Evolutionary conservation across 83 land plant genomes (phyloP).

Genomic region (Diphasiastrum complanatum): DNA sequence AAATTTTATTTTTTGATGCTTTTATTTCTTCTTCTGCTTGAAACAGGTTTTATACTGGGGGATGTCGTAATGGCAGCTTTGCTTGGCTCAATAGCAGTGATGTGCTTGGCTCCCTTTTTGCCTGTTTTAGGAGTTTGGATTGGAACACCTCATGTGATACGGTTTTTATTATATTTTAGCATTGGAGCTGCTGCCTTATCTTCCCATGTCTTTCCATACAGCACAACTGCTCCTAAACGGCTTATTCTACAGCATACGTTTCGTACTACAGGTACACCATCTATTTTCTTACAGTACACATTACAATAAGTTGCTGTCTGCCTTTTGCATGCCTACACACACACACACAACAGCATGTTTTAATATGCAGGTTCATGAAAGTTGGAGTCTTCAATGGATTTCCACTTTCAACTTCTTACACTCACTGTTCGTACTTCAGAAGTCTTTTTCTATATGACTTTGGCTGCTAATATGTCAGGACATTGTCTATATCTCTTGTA

Average conservation of each 20-base stretch:
- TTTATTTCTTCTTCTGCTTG: background rate
- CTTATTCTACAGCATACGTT: slow-evolving; percentile 70
- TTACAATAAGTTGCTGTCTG: no score
- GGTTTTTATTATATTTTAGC: slow-evolving; percentile 51
- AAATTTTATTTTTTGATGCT: background rate
- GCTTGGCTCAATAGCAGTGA: slow-evolving; percentile 62
- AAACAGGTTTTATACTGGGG: slow-evolving; percentile 41
- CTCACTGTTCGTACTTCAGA: no score
- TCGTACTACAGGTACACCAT: slow-evolving; percentile 45
- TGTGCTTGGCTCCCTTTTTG: slow-evolving; percentile 67
- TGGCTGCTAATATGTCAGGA: no score
- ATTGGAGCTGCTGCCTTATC: slow-evolving; percentile 58
- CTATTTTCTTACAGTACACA: no score
- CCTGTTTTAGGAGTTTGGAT: slow-evolving; percentile 62
- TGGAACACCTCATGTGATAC: slow-evolving; percentile 43
- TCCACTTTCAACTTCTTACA: no score
- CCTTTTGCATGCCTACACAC: no score
- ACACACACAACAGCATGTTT: no score
- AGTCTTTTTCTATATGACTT: no score
- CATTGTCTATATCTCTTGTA: no score
- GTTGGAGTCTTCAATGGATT: no score
- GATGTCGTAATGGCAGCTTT: slow-evolving; percentile 68
- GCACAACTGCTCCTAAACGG: slow-evolving; percentile 69
- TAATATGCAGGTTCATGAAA: no score
- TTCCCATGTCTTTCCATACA: slow-evolving; percentile 84